Evolutionary conservation across 495 filamentous ascomycete species (phyloP), one percentile per base, ranked within the genome.

Genomic region (Neurospora sp.): DNA sequence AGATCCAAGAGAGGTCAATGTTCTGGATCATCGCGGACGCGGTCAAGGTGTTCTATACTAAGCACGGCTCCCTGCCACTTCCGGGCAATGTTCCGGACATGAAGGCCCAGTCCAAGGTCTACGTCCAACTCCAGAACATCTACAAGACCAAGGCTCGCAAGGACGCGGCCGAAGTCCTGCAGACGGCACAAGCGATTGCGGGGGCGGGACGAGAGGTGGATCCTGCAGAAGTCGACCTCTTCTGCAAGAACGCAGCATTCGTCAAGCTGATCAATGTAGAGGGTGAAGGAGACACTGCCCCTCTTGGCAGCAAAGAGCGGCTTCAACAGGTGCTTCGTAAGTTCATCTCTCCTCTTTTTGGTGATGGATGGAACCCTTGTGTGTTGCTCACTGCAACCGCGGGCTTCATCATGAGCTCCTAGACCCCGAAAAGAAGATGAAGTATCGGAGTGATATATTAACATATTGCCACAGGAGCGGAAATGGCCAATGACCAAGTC

Each of bases 21-120:
- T 99, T 98, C 84, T 99, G 96, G 96, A 80, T 97, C 73, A 94
- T 98, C 76, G 92, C 94, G 10, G 85, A 90, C 74, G 95, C 94
- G 3, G 86, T 98, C 74, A 86, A 86, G 44, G 75, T 85, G 39
- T 99, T 98, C 82, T 90, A 95, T 78, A 78, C 82, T 14, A 86
- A 85, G 70, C 89, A 97, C 76, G 82, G 84, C 22, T 86, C 89
- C 46, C 87, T 98, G 7, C 96, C 96, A 22, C 83, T 99, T 0
- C 92, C 94, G 3, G 96, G 96, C 65, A 90, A 91, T 22, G 85
- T 98, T 16, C 96, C 96, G 7, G 96, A 99, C 82, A 99, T 99
- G 96, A 99, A 99, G 83, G 93, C 96, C 39, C 89, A 94, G 80
- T 97, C 94, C 22, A 90, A 88, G 68, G 93, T 97, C 74, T 99